Evolutionary conservation across 2,329 filamentous ascomycete species (phyloP).

Genomic region (Microsporum audouinii): DNA sequence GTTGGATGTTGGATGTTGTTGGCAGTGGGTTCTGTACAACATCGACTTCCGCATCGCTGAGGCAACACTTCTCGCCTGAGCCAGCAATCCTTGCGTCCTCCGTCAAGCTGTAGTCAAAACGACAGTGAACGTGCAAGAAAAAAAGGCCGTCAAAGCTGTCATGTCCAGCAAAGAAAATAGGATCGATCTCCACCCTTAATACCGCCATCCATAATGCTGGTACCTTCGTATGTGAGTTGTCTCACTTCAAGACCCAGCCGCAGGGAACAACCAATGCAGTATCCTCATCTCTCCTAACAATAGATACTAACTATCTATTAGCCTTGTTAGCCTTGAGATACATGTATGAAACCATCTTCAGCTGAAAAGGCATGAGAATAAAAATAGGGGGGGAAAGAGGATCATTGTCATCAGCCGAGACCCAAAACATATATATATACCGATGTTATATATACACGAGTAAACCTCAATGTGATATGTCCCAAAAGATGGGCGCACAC

Average conservation of each 20-base stretch:
- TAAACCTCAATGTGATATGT: not conserved
- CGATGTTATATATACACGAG: not conserved
- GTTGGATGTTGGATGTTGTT: not conserved
- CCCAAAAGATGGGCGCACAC: not conserved
- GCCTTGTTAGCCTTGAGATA: not conserved
- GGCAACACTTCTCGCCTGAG: not conserved
- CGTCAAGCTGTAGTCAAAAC: not conserved
- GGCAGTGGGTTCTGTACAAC: not conserved
- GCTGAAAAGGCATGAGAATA: not conserved
- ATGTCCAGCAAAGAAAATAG: not conserved
- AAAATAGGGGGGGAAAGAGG: not conserved
- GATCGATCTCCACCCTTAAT: not conserved
- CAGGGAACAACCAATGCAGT: not conserved
- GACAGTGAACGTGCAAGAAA: not conserved
- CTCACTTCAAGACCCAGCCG: not conserved
- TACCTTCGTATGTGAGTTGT: not conserved
- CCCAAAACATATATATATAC: not conserved
- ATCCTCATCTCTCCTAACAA: not conserved
- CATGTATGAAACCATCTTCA: not conserved
- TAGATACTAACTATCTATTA: not conserved
- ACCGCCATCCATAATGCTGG: not conserved
- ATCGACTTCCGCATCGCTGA: not conserved
- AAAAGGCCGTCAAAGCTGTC: not conserved
- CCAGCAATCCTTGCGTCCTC: not conserved
- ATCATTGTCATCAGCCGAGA: not conserved